These are phyloP conservation scores for Aspergillus clavatus DNA, from an alignment of 2,329 filamentous ascomycete genomes.

Conservation along the genomic window DNA sequence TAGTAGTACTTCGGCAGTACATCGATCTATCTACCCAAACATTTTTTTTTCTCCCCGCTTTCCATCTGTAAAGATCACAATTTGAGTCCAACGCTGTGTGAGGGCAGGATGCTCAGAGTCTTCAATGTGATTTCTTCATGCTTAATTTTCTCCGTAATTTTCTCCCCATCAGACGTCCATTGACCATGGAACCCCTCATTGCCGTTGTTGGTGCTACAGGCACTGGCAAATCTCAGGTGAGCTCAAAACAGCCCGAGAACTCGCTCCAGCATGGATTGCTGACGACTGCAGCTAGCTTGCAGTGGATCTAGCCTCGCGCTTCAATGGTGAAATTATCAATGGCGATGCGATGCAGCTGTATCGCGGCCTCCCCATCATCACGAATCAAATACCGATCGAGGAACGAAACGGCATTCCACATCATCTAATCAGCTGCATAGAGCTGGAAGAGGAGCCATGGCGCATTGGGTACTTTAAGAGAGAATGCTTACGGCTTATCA, in stretches of 20 bases:
- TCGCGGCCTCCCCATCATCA: slow-evolving; percentile 83
- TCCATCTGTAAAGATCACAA: neutral
- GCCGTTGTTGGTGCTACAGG: slow-evolving; percentile 85
- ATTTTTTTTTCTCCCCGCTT: slow-evolving; percentile 1
- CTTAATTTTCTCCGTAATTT: slow-evolving; percentile 23
- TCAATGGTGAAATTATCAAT: slow-evolving; percentile 93
- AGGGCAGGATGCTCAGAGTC: slow-evolving; percentile 11
- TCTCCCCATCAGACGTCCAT: slow-evolving; percentile 14
- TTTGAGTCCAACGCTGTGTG: neutral
- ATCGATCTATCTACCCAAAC: neutral
- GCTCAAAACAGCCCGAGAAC: slow-evolving; percentile 12
- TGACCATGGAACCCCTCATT: slow-evolving; percentile 57
- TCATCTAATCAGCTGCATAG: slow-evolving; percentile 77
- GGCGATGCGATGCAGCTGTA: slow-evolving; percentile 99
- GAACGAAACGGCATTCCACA: slow-evolving; percentile 80
- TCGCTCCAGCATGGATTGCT: slow-evolving; percentile 11
- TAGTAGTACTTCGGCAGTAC: too few species aligned
- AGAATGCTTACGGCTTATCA: slow-evolving; percentile 64
- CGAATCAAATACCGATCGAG: slow-evolving; percentile 76
- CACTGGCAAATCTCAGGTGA: slow-evolving; percentile 87
- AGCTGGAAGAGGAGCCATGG: slow-evolving; percentile 74
- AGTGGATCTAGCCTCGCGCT: slow-evolving; percentile 74
- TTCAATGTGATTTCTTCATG: slow-evolving; percentile 18
- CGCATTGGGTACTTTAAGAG: slow-evolving; percentile 71
- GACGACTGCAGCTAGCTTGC: slow-evolving; percentile 61